A percentile compares a stretch with the other conserved stretches of the same genome.
Conservation (phyloP, 768 basidiomycete genomes). For the Sarcomyxa edulis region DNA sequence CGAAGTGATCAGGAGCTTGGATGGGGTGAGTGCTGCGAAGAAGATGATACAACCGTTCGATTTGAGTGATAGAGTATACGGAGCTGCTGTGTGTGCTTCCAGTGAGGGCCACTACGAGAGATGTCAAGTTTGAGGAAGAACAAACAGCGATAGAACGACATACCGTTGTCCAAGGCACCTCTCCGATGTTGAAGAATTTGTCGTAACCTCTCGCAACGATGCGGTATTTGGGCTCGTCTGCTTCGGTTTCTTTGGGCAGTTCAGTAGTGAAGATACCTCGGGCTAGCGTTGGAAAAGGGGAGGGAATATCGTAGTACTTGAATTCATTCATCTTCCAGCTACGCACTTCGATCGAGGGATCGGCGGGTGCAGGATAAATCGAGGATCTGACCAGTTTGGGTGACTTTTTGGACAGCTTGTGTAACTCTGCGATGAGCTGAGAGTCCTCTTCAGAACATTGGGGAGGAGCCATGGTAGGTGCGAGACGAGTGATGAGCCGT, state of each 20-base stretch:
- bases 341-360: constrained; percentile 48
- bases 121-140: constrained; percentile 1
- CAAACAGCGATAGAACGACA: constrained; percentile 19
- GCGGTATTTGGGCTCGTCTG: constrained; percentile 29
- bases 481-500: no score
- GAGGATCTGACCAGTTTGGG: constrained; percentile 65
- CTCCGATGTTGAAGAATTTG: constrained; percentile 98
- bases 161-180: constrained; percentile 93
- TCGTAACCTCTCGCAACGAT: constrained; percentile 93
- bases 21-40: constrained; percentile 75
- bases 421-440: constrained; percentile 52
- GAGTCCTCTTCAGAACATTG: constrained; percentile 37
- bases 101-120: constrained; percentile 66
- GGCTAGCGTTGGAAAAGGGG: constrained; percentile 93
- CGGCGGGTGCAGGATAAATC: constrained; percentile 51
- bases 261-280: constrained; percentile 81
- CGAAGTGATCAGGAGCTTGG: constrained; percentile 78
- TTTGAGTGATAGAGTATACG: constrained; percentile 68
- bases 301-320: constrained; percentile 86
- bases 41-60: constrained; percentile 98
- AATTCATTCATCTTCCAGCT: constrained; percentile 99
- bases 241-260: constrained; percentile 18
- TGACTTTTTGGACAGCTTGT: constrained; percentile 43
- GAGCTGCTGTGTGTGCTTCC: constrained; percentile 24
- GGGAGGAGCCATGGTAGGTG: constrained; percentile 15